phyloP scores from a whole-genome alignment of 495 filamentous ascomycete genomes.

The Neurospora cerealis region DNA sequence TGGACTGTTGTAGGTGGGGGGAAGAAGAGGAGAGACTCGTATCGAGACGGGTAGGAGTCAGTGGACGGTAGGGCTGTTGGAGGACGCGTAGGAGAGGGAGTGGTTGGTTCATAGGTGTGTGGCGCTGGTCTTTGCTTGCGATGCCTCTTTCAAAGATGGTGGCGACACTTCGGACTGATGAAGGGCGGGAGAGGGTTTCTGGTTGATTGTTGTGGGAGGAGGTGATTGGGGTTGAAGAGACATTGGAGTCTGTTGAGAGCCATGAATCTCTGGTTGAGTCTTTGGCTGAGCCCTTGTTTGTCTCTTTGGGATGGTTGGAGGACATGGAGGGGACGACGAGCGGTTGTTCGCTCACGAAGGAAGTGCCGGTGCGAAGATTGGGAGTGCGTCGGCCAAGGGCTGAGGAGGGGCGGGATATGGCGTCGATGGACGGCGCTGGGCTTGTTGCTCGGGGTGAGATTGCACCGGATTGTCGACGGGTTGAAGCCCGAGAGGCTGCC shows the following conservation, averaged over 20 bases:
- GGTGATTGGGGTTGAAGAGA: background rate
- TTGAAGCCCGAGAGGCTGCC: background rate
- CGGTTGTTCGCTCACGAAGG: constrained; percentile 21
- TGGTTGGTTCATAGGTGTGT: background rate
- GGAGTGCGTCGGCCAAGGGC: background rate
- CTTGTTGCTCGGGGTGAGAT: background rate
- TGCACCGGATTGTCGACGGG: background rate
- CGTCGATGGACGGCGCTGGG: background rate
- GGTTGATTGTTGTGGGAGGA: background rate
- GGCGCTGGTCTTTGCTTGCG: background rate
- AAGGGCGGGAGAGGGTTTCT: background rate
- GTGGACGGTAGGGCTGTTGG: background rate
- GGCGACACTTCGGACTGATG: background rate
- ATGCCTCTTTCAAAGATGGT: background rate
- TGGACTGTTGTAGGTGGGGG: background rate
- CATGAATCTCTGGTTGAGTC: background rate
- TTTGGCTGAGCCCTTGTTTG: background rate
- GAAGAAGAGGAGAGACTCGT: background rate
- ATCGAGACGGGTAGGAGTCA: background rate
- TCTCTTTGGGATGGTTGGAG: background rate
- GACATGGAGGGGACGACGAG: constrained; percentile 2
- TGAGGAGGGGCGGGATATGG: background rate
- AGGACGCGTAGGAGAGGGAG: background rate
- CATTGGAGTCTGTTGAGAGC: background rate
- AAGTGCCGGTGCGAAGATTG: constrained; percentile 6